A percentile compares a stretch with the other conserved stretches of the same genome.
These are phyloP conservation scores for Artemisia tridentata DNA, from an alignment of 129 eudicot genomes.

Conservation along the genomic window DNA sequence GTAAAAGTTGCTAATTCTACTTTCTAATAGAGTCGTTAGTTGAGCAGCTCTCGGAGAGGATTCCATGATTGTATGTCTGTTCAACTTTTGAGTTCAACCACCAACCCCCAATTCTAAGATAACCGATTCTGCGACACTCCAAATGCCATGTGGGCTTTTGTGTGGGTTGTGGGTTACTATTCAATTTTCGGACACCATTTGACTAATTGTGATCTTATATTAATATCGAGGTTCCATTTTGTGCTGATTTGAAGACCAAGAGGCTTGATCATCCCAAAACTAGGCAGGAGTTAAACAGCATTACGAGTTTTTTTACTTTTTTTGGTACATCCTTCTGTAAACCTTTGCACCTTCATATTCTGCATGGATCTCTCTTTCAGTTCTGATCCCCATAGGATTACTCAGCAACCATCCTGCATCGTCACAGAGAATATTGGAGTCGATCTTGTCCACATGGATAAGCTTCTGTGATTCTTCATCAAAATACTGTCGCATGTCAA, in stretches of 20 bases:
- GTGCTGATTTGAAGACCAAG: not conserved
- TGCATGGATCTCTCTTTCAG: conserved; percentile 94
- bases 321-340: conserved; percentile 79
- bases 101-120: too few species aligned
- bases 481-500: conserved; percentile 84
- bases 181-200: not conserved
- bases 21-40: too few species aligned
- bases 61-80: too few species aligned
- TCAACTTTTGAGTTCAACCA: too few species aligned
- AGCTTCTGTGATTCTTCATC: conserved; percentile 60
- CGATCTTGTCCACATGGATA: conserved; percentile 34
- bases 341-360: conserved; percentile 84
- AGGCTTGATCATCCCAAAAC: too few species aligned
- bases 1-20: too few species aligned
- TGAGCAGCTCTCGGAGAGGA: too few species aligned
- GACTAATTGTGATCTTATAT: not conserved
- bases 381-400: conserved; percentile 92
- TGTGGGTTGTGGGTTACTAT: conserved; percentile 7
- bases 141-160: not conserved
- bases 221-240: not conserved
- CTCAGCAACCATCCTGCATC: conserved; percentile 76
- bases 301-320: conserved; percentile 43
- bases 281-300: not conserved
- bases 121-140: too few species aligned
- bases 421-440: conserved; percentile 40